Base-by-base conservation (phyloP, 805 yeast species). In the Jamesozyma piceae region DNA sequence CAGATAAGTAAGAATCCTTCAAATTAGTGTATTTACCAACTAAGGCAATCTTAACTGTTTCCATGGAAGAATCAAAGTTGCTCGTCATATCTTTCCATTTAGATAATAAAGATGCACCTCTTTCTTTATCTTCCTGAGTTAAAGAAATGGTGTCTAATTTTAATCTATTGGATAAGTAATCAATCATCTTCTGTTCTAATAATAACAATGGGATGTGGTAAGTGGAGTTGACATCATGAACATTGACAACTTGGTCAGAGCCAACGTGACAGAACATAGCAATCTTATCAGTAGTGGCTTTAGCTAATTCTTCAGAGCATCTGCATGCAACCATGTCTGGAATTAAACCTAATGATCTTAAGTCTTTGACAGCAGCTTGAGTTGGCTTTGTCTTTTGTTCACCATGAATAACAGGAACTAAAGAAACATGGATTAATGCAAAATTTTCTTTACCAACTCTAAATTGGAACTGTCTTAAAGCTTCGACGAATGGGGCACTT, bases 221-320 rank as follows among this genome's bases (percentile, higher is more conserved):
- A 37, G 97, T 90, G 11, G 96, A 86, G 70, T 84, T 85, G 54
- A 92, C 95, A 66, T 92, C 98, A 60, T 89, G 95, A 43, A 92
- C 95, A 39, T 95, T 96, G 53, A 92, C 75, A 38, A 92, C 97
- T 71, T 94, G 97, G 44, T 90, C 88, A n/a, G 95, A 85, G 26
- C 96, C 97, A 53, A 92, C 98, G 61, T 92, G 97, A 66, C 97
- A 90, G 69, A 92, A 92, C 97, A 92, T 92, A 46, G 97, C 92
- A 60, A 92, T 90, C 69, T 92, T 92, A 50, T 84, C 90, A 59
- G 82, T 85, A n/a, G 96, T 88, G 50, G 88, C 78, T 45, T 68
- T 67, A 57, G 84, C 95, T 54, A 92, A 75, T 58, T 75, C 75
- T 52, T 83, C 83, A 41, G 86, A 74, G 72, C 99, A 92, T 71